Evolutionary conservation across 768 basidiomycete species (phyloP).

Genomic region (Suillus luteus): DNA sequence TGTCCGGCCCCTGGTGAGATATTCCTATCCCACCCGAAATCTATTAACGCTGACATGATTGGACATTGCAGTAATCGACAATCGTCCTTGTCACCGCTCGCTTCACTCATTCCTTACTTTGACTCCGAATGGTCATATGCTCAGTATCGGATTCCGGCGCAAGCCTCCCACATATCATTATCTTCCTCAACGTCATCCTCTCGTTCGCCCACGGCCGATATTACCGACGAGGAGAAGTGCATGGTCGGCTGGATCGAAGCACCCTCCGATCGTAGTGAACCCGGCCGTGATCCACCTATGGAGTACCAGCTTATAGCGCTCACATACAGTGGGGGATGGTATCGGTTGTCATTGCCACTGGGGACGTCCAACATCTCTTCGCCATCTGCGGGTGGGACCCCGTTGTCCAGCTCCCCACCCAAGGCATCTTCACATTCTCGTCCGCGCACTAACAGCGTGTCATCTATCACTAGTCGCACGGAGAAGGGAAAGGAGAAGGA

Average conservation of each 20-base stretch:
- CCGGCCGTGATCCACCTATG: constrained; percentile 22
- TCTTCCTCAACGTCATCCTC: constrained; percentile 64
- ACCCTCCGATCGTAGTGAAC: constrained; percentile 37
- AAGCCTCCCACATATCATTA: constrained; percentile 80
- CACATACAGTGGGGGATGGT: constrained; percentile 93
- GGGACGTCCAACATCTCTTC: constrained; percentile 23
- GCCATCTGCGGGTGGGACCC: constrained; percentile 15
- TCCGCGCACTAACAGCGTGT: constrained; percentile 54
- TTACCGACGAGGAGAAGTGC: constrained; percentile 82
- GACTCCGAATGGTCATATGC: constrained; percentile 97
- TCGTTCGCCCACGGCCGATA: constrained; percentile 57
- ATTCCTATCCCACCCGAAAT: constrained; percentile 9
- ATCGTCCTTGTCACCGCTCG: constrained; percentile 77
- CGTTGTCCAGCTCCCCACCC: constrained; percentile 45
- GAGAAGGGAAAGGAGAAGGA: constrained; percentile 59
- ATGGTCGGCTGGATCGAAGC: constrained; percentile 83
- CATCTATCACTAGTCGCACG: constrained; percentile 49
- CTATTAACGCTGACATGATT: constrained; percentile 13
- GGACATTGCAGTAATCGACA: constrained; percentile 69
- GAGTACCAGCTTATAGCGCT: constrained; percentile 83
- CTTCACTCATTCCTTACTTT: constrained; percentile 86
- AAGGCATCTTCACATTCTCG: constrained; percentile 40
- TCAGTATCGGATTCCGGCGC: constrained; percentile 85
- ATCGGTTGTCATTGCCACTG: constrained; percentile 68
- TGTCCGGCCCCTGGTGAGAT: constrained; percentile 67